phyloP scores from a whole-genome alignment of 495 filamentous ascomycete genomes.

The Trichoderma erinaceum region DNA sequence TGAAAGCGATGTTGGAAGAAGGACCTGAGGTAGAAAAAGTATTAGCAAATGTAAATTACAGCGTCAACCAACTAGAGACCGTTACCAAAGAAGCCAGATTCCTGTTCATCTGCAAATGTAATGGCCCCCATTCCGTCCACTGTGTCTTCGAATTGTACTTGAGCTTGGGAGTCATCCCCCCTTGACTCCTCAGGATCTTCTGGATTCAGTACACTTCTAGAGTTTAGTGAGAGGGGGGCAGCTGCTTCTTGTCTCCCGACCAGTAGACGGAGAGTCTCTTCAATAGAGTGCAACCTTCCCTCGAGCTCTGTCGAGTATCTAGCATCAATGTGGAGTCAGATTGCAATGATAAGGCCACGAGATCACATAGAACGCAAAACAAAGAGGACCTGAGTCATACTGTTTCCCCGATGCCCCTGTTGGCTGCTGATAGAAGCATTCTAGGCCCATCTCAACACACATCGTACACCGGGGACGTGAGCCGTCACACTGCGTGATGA shows the following conservation, averaged over 20 bases:
- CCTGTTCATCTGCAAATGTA: constrained; percentile 1
- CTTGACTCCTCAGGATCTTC: neutral
- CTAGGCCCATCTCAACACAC: neutral
- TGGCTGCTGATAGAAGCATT: constrained; percentile 1
- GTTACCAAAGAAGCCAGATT: constrained; percentile 4
- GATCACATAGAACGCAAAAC: neutral
- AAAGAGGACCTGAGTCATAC: neutral
- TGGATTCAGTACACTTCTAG: neutral
- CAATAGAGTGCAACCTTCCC: neutral
- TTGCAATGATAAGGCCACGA: neutral
- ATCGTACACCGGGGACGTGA: neutral
- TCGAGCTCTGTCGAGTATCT: neutral
- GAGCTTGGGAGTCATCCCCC: neutral
- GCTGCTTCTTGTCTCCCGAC: neutral
- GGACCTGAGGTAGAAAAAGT: neutral
- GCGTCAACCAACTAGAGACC: neutral
- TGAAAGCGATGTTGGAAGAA: constrained; percentile 2
- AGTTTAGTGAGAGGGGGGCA: neutral
- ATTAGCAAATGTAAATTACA: neutral
- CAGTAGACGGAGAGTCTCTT: neutral
- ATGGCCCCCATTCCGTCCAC: constrained; percentile 1
- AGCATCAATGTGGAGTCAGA: neutral
- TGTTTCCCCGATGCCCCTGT: neutral
- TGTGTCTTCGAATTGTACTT: neutral
- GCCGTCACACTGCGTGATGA: neutral